Conservation (phyloP, 768 basidiomycete species). For the Termitomyces sp. region DNA sequence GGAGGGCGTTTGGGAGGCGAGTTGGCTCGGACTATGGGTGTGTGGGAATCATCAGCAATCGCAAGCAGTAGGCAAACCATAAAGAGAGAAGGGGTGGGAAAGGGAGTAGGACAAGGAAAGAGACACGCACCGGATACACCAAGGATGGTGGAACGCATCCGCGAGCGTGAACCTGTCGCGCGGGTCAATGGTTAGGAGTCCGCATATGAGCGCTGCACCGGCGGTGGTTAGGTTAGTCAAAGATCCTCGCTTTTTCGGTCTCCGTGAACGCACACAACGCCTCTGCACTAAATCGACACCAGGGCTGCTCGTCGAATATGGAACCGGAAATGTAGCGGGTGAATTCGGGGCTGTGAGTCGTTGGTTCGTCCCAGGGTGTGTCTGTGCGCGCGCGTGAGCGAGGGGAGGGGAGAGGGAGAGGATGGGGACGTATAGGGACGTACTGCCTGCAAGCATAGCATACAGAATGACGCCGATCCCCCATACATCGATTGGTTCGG, state of each 20-base stretch:
- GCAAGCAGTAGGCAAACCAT: neutral
- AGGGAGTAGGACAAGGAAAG: neutral
- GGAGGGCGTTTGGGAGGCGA: conserved; percentile 43
- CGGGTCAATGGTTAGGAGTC: conserved; percentile 71
- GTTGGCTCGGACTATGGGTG: conserved; percentile 59
- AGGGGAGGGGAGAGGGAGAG: neutral
- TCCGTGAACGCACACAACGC: conserved; percentile 53
- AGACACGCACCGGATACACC: conserved; percentile 57
- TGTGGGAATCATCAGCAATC: too few relatives aligned
- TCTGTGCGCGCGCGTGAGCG: conserved; percentile 38
- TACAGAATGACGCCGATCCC: conserved; percentile 93
- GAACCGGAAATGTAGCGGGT: conserved; percentile 66
- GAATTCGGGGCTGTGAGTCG: conserved; percentile 72
- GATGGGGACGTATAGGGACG: too few relatives aligned
- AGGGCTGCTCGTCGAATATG: conserved; percentile 72
- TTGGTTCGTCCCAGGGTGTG: conserved; percentile 98
- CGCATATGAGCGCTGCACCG: conserved; percentile 12
- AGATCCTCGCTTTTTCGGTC: too few relatives aligned
- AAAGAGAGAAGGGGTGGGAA: too few relatives aligned
- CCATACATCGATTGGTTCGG: conserved; percentile 96
- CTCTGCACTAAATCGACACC: conserved; percentile 57
- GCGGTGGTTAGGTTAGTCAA: too few relatives aligned
- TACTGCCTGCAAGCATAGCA: conserved; percentile 87
- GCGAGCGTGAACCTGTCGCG: conserved; percentile 57
- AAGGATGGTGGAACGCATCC: conserved; percentile 49